These are phyloP conservation scores for Erythrobasidium hasegawianum DNA, from an alignment of 1,284 basidiomycete genomes.

Conservation along the genomic window DNA sequence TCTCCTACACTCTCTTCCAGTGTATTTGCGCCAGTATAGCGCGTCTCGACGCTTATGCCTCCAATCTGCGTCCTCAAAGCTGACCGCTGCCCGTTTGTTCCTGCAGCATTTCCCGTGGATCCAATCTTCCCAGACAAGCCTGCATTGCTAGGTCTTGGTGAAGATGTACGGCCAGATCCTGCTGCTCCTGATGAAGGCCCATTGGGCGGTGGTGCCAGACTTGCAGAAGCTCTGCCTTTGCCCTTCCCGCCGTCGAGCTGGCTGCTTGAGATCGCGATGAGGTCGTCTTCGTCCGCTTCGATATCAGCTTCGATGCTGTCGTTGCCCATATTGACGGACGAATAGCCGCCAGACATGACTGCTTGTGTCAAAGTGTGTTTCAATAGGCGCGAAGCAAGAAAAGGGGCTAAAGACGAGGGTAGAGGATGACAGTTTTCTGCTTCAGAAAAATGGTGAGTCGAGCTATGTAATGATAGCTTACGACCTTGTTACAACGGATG, in stretches of 20 bases:
- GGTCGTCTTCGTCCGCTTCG: slow-evolving; percentile 31
- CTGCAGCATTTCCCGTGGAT: slow-evolving; percentile 51
- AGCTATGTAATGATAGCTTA: too few relatives aligned
- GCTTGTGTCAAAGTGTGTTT: too few relatives aligned
- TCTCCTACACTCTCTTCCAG: slow-evolving; percentile 83
- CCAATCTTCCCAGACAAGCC: slow-evolving; percentile 69
- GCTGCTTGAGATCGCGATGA: slow-evolving; percentile 23
- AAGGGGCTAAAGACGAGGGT: too few relatives aligned
- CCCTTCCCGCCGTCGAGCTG: slow-evolving; percentile 64
- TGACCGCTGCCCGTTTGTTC: slow-evolving; percentile 21
- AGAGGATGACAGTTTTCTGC: too few relatives aligned
- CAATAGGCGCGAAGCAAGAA: too few relatives aligned
- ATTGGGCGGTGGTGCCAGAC: slow-evolving; percentile 49
- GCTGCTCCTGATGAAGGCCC: slow-evolving; percentile 50
- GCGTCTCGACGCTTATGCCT: slow-evolving; percentile 79
- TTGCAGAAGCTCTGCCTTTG: slow-evolving; percentile 55
- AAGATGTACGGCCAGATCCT: slow-evolving; percentile 47
- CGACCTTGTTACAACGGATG: too few relatives aligned
- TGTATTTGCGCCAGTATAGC: slow-evolving; percentile 74
- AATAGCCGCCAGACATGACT: slow-evolving; percentile 3
- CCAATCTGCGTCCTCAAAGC: slow-evolving; percentile 53
- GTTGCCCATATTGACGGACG: not conserved
- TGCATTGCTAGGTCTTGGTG: slow-evolving; percentile 21
- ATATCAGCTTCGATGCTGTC: slow-evolving; percentile 8
- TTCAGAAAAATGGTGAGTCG: too few relatives aligned